phyloP scores from a whole-genome alignment of 768 basidiomycete genomes.

The Suillus brevipes region DNA sequence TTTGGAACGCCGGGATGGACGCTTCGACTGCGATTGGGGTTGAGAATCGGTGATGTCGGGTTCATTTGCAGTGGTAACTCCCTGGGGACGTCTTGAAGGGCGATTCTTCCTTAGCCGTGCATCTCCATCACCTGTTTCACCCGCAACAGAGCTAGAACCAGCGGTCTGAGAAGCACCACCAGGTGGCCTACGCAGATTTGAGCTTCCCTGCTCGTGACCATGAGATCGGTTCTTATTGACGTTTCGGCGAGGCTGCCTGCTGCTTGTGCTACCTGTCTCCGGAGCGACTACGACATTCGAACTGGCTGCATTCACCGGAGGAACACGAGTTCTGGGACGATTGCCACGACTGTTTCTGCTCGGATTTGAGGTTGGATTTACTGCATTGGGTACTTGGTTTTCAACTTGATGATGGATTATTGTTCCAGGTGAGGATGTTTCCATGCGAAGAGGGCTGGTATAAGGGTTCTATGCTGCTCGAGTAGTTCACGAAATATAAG shows the following conservation, averaged over 20 bases:
- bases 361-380: not conserved
- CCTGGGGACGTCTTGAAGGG: not conserved
- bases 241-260: not conserved
- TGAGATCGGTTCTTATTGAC: not conserved
- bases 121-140: too few species aligned
- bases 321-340: not conserved
- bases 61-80: too few species aligned
- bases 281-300: not conserved
- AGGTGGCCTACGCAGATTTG: not conserved
- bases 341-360: not conserved
- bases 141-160: not conserved
- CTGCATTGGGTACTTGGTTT: not conserved
- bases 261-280: not conserved
- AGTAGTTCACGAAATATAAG: not conserved
- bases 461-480: not conserved
- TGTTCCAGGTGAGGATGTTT: not conserved
- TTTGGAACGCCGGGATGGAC: slow-evolving; percentile 32
- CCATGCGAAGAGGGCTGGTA: slow-evolving; percentile 1
- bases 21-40: slow-evolving; percentile 7
- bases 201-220: not conserved
- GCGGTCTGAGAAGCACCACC: not conserved
- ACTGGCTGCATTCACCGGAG: not conserved
- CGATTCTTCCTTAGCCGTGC: not conserved
- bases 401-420: not conserved
- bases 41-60: not conserved